Conservation (phyloP, 495 filamentous ascomycete genomes). For the Cairneyella variabilis region DNA sequence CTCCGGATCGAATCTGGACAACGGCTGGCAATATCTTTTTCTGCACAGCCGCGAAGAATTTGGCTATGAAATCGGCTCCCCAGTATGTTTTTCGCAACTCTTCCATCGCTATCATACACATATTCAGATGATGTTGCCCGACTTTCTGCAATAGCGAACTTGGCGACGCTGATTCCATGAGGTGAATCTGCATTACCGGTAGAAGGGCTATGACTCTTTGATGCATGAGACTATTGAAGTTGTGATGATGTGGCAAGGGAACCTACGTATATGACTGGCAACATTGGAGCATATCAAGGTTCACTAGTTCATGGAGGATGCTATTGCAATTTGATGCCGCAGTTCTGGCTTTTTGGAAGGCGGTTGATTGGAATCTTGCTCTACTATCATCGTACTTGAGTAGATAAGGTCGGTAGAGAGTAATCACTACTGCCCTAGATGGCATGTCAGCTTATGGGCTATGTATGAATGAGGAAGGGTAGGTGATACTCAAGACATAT, state of each 20-base stretch:
- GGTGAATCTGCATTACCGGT: slow-evolving; percentile 39
- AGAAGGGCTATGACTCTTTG: slow-evolving; percentile 36
- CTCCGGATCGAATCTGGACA: too few relatives aligned
- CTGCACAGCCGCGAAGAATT: too few relatives aligned
- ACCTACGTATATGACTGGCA: slow-evolving; percentile 32
- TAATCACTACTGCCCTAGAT: slow-evolving; percentile 22
- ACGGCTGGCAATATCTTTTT: too few relatives aligned
- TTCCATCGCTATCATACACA: neutral
- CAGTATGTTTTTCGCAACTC: neutral
- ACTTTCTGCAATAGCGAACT: neutral
- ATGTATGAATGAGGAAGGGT: too few relatives aligned
- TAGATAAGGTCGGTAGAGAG: neutral
- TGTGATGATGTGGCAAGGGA: neutral
- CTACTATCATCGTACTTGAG: neutral
- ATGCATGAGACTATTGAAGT: too few relatives aligned
- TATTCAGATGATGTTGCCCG: neutral
- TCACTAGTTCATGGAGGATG: neutral
- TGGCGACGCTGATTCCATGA: slow-evolving; percentile 20
- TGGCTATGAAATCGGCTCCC: neutral
- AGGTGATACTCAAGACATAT: too few relatives aligned
- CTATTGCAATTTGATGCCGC: neutral
- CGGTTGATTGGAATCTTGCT: neutral
- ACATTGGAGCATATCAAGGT: neutral
- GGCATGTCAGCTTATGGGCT: too few relatives aligned
- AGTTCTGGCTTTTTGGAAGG: neutral